Evolutionary conservation across 306 rosid genomes (phyloP).

Genomic region (Gastrolobium bilobum): DNA sequence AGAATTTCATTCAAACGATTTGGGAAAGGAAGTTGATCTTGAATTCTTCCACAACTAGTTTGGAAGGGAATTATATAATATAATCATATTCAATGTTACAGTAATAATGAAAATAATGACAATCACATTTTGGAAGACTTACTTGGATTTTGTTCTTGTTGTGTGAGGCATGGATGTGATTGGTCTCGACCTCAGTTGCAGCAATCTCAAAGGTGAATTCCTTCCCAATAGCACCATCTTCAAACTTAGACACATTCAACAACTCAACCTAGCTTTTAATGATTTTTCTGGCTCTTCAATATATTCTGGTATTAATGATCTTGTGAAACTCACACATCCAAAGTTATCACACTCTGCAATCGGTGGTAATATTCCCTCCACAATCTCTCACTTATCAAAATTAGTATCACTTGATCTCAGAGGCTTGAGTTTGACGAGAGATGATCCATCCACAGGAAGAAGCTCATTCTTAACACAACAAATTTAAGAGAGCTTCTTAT

Average conservation of each 20-base stretch:
- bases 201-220: slow-evolving; percentile 24
- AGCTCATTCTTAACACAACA: slow-evolving; percentile 38
- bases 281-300: slow-evolving; percentile 18
- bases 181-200: slow-evolving; percentile 40
- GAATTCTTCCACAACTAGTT: no score
- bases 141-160: no score
- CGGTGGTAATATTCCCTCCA: slow-evolving; percentile 27
- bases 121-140: no score
- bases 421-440: background rate
- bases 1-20: no score
- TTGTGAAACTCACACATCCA: slow-evolving; percentile 28
- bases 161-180: background rate
- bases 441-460: slow-evolving; percentile 38
- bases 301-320: slow-evolving; percentile 17
- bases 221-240: slow-evolving; percentile 35
- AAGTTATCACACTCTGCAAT: background rate
- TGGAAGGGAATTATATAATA: no score
- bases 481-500: slow-evolving; percentile 22
- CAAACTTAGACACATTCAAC: slow-evolving; percentile 22
- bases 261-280: slow-evolving; percentile 44
- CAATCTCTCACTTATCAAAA: slow-evolving; percentile 51
- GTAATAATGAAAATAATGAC: no score
- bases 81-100: no score
- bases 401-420: slow-evolving; percentile 46
- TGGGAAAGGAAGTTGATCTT: no score